Evolutionary conservation across 2,329 filamentous ascomycete species (phyloP).

Genomic region (Hymenoscyphus salicellus): DNA sequence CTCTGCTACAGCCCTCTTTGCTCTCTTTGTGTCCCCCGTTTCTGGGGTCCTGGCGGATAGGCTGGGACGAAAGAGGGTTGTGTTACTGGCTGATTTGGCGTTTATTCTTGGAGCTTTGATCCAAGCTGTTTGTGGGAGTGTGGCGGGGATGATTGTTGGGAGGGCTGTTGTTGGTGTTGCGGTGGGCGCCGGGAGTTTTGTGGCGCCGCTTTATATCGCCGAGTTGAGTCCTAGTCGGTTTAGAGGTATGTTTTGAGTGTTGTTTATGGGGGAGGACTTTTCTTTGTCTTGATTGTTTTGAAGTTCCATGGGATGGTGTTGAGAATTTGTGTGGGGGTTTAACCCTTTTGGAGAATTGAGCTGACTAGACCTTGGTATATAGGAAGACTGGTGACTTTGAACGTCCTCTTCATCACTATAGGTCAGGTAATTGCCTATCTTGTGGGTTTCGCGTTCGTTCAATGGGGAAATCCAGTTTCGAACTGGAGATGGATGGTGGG

Average conservation of each 20-base stretch:
- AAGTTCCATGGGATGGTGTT: no score
- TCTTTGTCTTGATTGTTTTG: background rate
- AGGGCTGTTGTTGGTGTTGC: conserved; percentile 68
- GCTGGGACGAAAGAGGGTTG: conserved; percentile 59
- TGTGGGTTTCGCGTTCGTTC: conserved; percentile 72
- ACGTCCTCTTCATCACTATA: conserved; percentile 77
- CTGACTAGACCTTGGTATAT: background rate
- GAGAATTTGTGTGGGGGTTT: no score
- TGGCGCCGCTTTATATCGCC: conserved; percentile 83
- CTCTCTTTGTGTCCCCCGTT: conserved; percentile 61
- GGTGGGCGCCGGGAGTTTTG: conserved; percentile 74
- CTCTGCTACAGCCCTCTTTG: conserved; percentile 65
- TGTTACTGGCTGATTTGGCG: conserved; percentile 62
- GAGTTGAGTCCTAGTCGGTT: conserved; percentile 77
- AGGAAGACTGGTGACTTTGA: conserved; percentile 77
- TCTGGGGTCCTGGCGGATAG: conserved; percentile 62
- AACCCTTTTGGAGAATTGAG: background rate
- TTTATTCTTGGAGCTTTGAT: conserved; percentile 66
- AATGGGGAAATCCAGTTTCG: conserved; percentile 47
- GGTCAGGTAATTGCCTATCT: conserved; percentile 89
- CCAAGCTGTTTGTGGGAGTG: conserved; percentile 58
- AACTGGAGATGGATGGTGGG: conserved; percentile 95
- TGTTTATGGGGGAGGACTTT: background rate
- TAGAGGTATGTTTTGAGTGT: conserved; percentile 39
- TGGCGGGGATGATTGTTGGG: conserved; percentile 64